These are phyloP conservation scores for Talaromyces liani DNA, from an alignment of 495 filamentous ascomycete species.

Conservation along the genomic window DNA sequence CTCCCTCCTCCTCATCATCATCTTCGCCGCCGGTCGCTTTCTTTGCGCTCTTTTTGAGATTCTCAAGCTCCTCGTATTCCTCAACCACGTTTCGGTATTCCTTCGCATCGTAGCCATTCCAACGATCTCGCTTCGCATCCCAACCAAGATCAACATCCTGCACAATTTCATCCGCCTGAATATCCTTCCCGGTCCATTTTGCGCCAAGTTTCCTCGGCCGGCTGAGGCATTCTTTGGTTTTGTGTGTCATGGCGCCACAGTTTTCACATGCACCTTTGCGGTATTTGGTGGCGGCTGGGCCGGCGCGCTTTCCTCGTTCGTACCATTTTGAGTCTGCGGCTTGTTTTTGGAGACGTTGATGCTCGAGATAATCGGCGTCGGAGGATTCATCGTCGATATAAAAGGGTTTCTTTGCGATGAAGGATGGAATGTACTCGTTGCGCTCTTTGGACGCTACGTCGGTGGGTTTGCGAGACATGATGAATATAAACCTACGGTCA, in stretches of 20 bases:
- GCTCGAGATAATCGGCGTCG: constrained; percentile 85
- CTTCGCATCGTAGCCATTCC: constrained; percentile 90
- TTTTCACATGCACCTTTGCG: constrained; percentile 98
- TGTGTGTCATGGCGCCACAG: constrained; percentile 94
- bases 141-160: constrained; percentile 81
- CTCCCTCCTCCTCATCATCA: constrained; percentile 49
- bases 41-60: constrained; percentile 56
- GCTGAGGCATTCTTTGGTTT: constrained; percentile 86
- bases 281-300: constrained; percentile 86
- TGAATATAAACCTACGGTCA: neutral
- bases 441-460: constrained; percentile 59
- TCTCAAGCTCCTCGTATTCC: constrained; percentile 81
- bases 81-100: constrained; percentile 81
- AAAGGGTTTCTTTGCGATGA: constrained; percentile 97
- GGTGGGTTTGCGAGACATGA: constrained; percentile 43
- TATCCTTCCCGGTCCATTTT: constrained; percentile 86
- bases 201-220: constrained; percentile 86
- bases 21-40: constrained; percentile 27
- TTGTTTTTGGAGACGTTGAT: constrained; percentile 80
- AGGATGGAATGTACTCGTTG: constrained; percentile 98
- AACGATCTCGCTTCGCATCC: constrained; percentile 97
- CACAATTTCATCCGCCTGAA: constrained; percentile 85
- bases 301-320: constrained; percentile 72
- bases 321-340: constrained; percentile 74
- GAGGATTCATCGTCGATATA: constrained; percentile 79